These are phyloP conservation scores for Prunus salicina DNA, from an alignment of 306 rosid species.

Conservation along the genomic window DNA sequence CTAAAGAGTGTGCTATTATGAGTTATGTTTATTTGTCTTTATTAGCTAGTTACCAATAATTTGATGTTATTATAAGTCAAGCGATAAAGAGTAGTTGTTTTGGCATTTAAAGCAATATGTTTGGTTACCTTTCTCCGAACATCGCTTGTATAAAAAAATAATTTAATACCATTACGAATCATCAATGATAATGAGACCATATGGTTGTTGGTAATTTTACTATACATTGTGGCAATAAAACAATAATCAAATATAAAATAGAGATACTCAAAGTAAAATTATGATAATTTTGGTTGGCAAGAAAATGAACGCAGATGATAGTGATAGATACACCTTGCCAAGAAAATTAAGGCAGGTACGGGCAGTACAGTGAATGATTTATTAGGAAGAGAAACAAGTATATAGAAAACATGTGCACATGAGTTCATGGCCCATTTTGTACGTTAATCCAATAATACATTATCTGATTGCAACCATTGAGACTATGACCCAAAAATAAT, in stretches of 20 bases:
- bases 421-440: background rate
- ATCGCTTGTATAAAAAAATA: too few relatives aligned
- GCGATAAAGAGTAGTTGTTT: too few relatives aligned
- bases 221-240: background rate
- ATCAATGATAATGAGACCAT: too few relatives aligned
- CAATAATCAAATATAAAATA: too few relatives aligned
- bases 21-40: too few relatives aligned
- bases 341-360: background rate
- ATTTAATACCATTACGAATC: too few relatives aligned
- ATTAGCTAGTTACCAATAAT: too few relatives aligned
- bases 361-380: background rate
- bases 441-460: background rate
- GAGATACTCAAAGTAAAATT: background rate
- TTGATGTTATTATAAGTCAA: too few relatives aligned
- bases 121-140: too few relatives aligned
- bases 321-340: background rate
- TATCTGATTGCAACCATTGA: background rate
- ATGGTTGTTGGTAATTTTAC: too few relatives aligned
- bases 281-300: background rate
- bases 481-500: background rate
- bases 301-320: background rate
- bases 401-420: background rate
- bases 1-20: too few relatives aligned
- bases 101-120: too few relatives aligned
- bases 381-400: background rate